Base-by-base conservation (phyloP, 495 filamentous ascomycete genomes). In the Neurospora sp. region DNA sequence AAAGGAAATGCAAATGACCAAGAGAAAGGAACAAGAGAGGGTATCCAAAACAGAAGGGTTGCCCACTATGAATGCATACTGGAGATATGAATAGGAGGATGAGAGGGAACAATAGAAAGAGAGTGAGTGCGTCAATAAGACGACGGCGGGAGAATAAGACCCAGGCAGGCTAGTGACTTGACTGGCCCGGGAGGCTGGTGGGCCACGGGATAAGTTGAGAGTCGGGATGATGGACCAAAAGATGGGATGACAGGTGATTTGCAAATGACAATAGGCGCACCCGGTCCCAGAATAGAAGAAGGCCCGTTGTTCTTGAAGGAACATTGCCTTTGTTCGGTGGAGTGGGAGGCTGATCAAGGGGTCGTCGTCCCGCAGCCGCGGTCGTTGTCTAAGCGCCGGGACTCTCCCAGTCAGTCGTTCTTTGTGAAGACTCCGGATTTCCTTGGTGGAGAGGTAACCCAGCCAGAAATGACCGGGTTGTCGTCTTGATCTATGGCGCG, bases 71-170 rank as follows among this genome's bases (percentile, higher is more conserved):
- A 61, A 70, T 69, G 45, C 75, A 76, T 72, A 72, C 20, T 61
- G 73, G 75, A 69, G 71, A 74, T 74, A 68, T 68, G 70, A 37
- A 68, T 39, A 39, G 31, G 61, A 71, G 20, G 18, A 71, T 42
- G 42, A 42, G 70, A 41, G 48, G 65, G 71, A 70, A 79, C 76
- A 79, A 79, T 79, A 75, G 72, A 44, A 69, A 71, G 20, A 40
- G 69, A 48, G 9, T 18, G 69, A 48, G 5, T n/a, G 31, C 22
- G 10, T 27, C 35, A 42, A 18, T 45, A 74, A 72, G 59, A 38
- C 35, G 68, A 38, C 35, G 37, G 9, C 9, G 48, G 53, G 20
- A 71, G 71, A 76, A 76, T 76, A 69, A 68, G 72, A 69, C 9
- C 70, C 35, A 68, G n/a, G 45, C 40, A 22, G 59, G 40, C 68